Percentiles rank a stretch among this genome's conserved stretches.
phyloP scores from a whole-genome alignment of 2,329 filamentous ascomycete species.

The Epichloe brachyelytri region DNA sequence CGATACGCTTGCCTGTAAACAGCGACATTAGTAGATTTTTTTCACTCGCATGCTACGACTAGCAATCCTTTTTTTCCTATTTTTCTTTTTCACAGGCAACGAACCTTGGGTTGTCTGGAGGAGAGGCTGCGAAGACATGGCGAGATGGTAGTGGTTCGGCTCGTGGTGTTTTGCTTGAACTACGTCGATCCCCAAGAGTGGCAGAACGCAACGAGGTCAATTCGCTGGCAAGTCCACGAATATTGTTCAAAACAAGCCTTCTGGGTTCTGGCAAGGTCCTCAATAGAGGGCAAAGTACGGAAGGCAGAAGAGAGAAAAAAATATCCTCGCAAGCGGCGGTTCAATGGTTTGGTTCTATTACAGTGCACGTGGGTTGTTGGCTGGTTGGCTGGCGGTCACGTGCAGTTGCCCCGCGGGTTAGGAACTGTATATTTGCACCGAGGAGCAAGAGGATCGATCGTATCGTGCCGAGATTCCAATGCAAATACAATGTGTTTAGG shows the following conservation, averaged over 20 bases:
- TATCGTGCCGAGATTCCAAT: no score
- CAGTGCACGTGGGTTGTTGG: conserved; percentile 18
- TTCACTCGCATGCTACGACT: not conserved
- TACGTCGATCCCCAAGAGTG: not conserved
- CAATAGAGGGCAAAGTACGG: no score
- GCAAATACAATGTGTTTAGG: no score
- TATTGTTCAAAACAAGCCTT: not conserved
- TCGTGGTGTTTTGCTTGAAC: not conserved
- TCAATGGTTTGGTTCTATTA: not conserved
- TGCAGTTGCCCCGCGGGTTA: conserved; percentile 12
- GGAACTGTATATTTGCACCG: no score
- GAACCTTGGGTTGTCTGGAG: conserved; percentile 85
- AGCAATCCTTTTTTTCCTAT: not conserved
- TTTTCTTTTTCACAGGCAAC: not conserved
- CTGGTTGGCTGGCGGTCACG: conserved; percentile 19
- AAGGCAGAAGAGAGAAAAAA: not conserved
- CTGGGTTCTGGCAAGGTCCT: no score
- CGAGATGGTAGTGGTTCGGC: conserved; percentile 13
- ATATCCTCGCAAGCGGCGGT: not conserved
- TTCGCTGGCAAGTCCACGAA: not conserved
- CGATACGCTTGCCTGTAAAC: conserved; percentile 84
- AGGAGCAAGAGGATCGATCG: no score
- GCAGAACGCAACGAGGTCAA: not conserved
- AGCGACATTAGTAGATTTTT: conserved; percentile 7
- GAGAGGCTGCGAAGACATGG: conserved; percentile 92